Conservation (phyloP, 2,329 filamentous ascomycete genomes). For the Phyllosticta ampelicida region DNA sequence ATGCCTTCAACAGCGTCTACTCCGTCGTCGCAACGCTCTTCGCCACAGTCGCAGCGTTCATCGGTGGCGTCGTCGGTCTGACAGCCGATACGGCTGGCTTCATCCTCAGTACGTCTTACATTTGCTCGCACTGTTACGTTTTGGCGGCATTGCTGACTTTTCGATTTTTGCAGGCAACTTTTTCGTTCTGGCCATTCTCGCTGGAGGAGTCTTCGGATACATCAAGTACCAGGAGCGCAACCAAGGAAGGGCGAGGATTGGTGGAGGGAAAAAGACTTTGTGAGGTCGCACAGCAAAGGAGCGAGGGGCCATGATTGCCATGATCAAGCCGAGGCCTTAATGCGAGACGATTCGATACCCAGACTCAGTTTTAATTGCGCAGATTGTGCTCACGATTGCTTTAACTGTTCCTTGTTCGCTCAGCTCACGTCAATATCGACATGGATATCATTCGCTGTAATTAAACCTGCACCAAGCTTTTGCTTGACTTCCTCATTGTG, state of each 20-base stretch:
- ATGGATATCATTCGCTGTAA: not conserved
- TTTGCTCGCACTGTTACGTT: not conserved
- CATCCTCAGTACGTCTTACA: not conserved
- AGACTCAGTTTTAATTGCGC: not conserved
- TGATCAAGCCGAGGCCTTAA: not conserved
- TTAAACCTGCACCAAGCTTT: not conserved
- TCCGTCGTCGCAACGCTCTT: not conserved
- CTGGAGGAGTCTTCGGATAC: not conserved
- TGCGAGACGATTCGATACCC: not conserved
- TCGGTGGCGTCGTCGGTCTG: constrained; percentile 1
- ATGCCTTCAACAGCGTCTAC: constrained; percentile 3
- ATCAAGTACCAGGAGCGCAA: constrained; percentile 1
- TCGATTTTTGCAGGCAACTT: not conserved
- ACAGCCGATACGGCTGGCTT: not conserved
- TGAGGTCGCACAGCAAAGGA: not conserved
- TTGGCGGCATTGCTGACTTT: not conserved
- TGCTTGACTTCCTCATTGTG: constrained; percentile 6
- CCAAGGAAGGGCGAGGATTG: not conserved
- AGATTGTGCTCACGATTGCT: not conserved
- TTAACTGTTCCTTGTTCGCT: not conserved
- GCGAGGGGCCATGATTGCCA: not conserved
- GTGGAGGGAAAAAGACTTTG: not conserved
- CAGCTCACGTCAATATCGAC: not conserved
- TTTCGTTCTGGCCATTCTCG: constrained; percentile 1
- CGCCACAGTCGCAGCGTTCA: not conserved